These are phyloP conservation scores for Tetracladium maxilliforme DNA, from an alignment of 2,329 filamentous ascomycete species.

Conservation along the genomic window DNA sequence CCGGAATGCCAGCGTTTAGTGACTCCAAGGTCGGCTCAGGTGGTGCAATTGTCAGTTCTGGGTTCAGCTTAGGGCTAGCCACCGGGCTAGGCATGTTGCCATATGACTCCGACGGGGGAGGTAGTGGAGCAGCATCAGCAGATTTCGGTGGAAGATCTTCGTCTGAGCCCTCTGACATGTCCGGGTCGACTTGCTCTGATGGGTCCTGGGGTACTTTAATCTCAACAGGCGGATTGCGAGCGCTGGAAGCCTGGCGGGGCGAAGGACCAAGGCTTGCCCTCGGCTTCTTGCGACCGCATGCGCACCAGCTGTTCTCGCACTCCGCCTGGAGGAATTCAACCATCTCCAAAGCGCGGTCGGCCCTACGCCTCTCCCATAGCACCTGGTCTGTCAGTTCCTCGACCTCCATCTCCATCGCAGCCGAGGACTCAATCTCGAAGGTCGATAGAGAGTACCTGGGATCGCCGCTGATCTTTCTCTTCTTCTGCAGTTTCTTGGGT, in stretches of 20 bases:
- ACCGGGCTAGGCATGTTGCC: no score
- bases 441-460: no score
- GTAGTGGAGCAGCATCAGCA: no score
- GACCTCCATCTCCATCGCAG: constrained; percentile 28
- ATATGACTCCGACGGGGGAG: no score
- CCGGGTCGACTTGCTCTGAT: no score
- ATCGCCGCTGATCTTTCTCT: constrained; percentile 30
- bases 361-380: constrained; percentile 34
- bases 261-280: neutral
- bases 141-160: no score
- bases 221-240: no score
- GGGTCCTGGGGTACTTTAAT: no score
- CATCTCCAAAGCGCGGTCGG: constrained; percentile 55
- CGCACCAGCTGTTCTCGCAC: constrained; percentile 53
- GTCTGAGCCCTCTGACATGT: no score
- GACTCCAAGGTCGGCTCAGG: neutral
- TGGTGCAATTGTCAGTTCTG: constrained; percentile 10
- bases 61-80: constrained; percentile 19
- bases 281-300: constrained; percentile 25
- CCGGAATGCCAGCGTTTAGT: neutral
- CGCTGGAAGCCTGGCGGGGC: no score
- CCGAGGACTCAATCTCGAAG: constrained; percentile 37
- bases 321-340: constrained; percentile 66
- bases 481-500: constrained; percentile 30
- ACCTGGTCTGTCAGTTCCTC: constrained; percentile 27